Conservation (phyloP, 352 stramenopile genomes). For the Globisporangium nagaii region DNA sequence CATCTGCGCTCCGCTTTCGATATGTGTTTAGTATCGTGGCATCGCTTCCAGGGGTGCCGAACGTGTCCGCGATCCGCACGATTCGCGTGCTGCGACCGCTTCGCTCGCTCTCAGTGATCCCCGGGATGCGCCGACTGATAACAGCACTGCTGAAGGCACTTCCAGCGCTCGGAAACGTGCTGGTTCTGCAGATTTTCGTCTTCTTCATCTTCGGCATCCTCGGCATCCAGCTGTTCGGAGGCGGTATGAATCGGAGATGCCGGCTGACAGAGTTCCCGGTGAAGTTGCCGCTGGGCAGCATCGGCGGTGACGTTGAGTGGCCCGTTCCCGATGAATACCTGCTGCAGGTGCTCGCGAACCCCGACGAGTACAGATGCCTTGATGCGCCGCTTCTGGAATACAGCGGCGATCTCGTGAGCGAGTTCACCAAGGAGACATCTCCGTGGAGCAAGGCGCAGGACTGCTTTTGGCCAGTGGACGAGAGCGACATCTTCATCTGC, state of each 20-base stretch:
- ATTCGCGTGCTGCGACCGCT: slow-evolving; percentile 87
- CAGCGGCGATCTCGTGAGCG: slow-evolving; percentile 22
- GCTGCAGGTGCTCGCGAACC: slow-evolving; percentile 26
- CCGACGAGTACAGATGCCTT: slow-evolving; percentile 31
- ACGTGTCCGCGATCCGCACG: slow-evolving; percentile 77
- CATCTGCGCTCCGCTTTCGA: background rate
- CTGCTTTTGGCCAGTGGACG: slow-evolving; percentile 92
- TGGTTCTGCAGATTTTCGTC: slow-evolving; percentile 87
- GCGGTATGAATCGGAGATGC: slow-evolving; percentile 77
- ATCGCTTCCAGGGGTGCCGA: slow-evolving; percentile 57
- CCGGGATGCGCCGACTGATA: slow-evolving; percentile 76
- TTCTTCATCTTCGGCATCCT: slow-evolving; percentile 91
- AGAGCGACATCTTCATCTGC: slow-evolving; percentile 72
- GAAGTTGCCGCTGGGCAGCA: slow-evolving; percentile 19
- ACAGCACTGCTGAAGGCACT: slow-evolving; percentile 80
- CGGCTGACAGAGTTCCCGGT: slow-evolving; percentile 74
- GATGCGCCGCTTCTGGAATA: slow-evolving; percentile 38
- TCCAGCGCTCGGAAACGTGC: slow-evolving; percentile 82
- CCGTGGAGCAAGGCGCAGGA: slow-evolving; percentile 58
- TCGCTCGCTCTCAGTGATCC: slow-evolving; percentile 85
- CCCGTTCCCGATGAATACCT: slow-evolving; percentile 50
- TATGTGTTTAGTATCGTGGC: slow-evolving; percentile 34
- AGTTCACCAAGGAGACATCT: slow-evolving; percentile 63
- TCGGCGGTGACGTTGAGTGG: slow-evolving; percentile 23
- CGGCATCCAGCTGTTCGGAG: slow-evolving; percentile 84